Evolutionary conservation across 768 basidiomycete genomes (phyloP).

Genomic region (Termitomyces titanicus): DNA sequence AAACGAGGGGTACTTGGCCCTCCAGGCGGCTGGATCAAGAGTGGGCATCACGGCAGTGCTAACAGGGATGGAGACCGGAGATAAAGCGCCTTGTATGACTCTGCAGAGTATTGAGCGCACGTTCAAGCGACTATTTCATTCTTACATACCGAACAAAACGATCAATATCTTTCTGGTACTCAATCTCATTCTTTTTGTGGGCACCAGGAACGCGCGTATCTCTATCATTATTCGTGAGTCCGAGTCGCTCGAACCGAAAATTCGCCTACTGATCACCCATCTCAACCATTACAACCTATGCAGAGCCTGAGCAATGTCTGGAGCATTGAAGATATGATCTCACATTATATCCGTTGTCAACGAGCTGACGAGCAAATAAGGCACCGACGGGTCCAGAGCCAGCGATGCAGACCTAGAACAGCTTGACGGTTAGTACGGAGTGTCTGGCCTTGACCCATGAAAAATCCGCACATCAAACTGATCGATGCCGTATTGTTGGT

Average conservation of each 20-base stretch:
- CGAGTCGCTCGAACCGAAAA: no score
- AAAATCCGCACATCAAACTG: background rate
- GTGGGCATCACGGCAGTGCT: background rate
- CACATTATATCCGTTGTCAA: background rate
- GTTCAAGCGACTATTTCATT: background rate
- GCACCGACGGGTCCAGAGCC: background rate
- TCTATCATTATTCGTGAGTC: background rate
- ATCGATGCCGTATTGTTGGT: background rate
- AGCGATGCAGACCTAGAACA: background rate
- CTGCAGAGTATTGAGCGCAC: background rate
- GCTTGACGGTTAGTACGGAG: background rate
- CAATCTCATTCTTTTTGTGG: slow-evolving; percentile 31
- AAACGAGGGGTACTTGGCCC: background rate
- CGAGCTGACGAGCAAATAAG: background rate
- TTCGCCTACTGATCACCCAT: background rate
- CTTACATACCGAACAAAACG: slow-evolving; percentile 18
- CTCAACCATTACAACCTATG: background rate
- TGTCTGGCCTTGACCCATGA: background rate
- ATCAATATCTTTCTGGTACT: slow-evolving; percentile 31
- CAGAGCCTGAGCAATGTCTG: background rate
- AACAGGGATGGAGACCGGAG: background rate
- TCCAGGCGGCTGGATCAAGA: slow-evolving; percentile 2
- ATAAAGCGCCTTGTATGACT: background rate
- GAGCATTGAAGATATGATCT: background rate
- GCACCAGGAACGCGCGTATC: slow-evolving; percentile 7